Conservation (phyloP, 2,329 filamentous ascomycete species). For the Calonectria pteridis region DNA sequence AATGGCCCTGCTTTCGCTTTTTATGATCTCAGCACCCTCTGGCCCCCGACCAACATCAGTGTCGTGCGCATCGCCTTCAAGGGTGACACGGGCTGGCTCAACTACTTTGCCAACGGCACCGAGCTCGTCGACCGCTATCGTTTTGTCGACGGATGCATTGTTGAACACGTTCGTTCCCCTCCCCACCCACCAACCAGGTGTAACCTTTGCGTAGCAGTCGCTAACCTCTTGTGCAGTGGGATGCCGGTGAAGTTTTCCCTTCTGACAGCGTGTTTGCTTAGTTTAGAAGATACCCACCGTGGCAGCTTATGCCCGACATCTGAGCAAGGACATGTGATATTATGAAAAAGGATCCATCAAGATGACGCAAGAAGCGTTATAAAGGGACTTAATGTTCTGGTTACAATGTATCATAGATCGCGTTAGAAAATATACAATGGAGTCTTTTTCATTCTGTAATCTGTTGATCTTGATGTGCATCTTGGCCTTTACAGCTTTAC, state of each 20-base stretch:
- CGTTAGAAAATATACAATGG: background rate
- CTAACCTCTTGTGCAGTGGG: background rate
- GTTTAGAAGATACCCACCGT: background rate
- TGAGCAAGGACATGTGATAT: background rate
- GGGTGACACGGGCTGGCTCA: background rate
- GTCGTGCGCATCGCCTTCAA: background rate
- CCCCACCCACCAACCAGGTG: no score
- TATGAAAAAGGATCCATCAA: background rate
- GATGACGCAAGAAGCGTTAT: background rate
- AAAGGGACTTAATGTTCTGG: background rate
- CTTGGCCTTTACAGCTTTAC: no score
- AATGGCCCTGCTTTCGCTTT: background rate
- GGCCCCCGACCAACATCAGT: background rate
- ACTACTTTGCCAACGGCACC: conserved; percentile 1
- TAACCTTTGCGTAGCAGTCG: background rate
- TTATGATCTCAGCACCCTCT: background rate
- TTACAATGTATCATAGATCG: background rate
- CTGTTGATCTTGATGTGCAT: background rate
- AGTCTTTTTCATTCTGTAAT: background rate
- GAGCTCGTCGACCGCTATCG: background rate
- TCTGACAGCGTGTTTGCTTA: background rate
- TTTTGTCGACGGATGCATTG: background rate
- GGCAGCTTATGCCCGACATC: background rate
- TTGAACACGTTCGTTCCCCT: background rate
- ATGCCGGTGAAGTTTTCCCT: background rate